These are phyloP conservation scores for Polyporus tsugae DNA, from an alignment of 1,284 basidiomycete genomes.

Conservation along the genomic window DNA sequence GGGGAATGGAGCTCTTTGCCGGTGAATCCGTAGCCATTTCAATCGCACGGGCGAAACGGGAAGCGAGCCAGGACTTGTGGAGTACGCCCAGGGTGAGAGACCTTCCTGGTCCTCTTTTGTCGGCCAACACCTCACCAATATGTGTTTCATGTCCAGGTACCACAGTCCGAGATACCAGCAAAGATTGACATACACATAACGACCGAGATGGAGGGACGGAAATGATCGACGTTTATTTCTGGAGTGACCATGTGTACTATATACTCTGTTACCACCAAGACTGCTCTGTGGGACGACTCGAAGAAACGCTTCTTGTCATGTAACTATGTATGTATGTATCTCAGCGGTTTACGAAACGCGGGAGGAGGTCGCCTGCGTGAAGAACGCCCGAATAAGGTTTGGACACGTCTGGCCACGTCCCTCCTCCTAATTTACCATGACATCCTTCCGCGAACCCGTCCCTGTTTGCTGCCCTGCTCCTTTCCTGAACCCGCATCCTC, in stretches of 20 bases:
- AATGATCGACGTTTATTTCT: background rate
- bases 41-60: slow-evolving; percentile 1
- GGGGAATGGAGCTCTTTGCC: slow-evolving; percentile 4
- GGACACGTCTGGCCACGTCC: slow-evolving; percentile 8
- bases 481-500: background rate
- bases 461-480: background rate
- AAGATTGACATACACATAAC: slow-evolving; percentile 6
- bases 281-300: background rate
- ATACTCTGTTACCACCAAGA: background rate
- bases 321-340: background rate
- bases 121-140: background rate
- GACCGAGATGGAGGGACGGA: slow-evolving; percentile 7
- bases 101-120: background rate
- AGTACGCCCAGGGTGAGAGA: background rate
- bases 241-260: background rate
- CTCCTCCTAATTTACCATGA: background rate
- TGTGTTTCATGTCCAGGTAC: background rate
- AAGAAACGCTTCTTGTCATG: background rate
- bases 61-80: slow-evolving; percentile 7
- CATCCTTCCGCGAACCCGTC: too few species aligned
- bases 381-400: slow-evolving; percentile 1
- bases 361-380: too few species aligned
- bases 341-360: too few species aligned
- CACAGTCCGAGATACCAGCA: background rate
- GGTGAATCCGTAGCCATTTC: background rate